Evolutionary conservation across 352 stramenopile species (phyloP).

Genomic region (Bremia lactucae): DNA sequence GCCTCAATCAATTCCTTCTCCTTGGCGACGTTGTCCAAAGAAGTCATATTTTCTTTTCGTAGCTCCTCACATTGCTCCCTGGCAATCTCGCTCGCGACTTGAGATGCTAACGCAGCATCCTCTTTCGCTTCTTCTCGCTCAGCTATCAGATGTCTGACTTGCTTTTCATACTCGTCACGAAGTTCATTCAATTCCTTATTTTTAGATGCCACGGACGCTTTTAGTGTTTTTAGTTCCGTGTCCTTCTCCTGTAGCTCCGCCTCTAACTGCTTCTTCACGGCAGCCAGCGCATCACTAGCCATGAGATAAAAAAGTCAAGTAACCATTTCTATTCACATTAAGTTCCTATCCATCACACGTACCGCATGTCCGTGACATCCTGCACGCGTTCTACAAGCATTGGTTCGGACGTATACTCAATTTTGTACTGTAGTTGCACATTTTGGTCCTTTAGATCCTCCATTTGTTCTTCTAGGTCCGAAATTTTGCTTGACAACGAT

Average conservation of each 20-base stretch:
- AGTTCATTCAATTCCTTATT: conserved; percentile 27
- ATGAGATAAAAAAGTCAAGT: neutral
- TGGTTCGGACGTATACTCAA: conserved; percentile 71
- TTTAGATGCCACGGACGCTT: conserved; percentile 24
- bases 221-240: conserved; percentile 28
- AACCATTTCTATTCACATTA: neutral
- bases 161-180: conserved; percentile 27
- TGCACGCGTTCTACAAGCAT: conserved; percentile 76
- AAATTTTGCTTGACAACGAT: conserved; percentile 27
- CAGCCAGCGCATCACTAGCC: conserved; percentile 42
- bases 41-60: conserved; percentile 34
- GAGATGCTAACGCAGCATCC: conserved; percentile 22
- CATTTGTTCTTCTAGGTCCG: conserved; percentile 39
- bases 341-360: neutral
- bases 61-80: conserved; percentile 19
- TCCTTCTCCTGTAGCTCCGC: conserved; percentile 61
- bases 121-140: conserved; percentile 28
- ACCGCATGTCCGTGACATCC: conserved; percentile 72
- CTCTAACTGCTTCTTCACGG: conserved; percentile 61
- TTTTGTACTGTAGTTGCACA: conserved; percentile 75
- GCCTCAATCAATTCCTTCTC: conserved; percentile 17
- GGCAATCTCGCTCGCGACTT: conserved; percentile 20
- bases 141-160: conserved; percentile 24
- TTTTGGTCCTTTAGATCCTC: conserved; percentile 74
- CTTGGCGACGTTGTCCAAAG: conserved; percentile 8